Percentiles rank a stretch among this genome's conserved stretches.
These are phyloP conservation scores for Aspergillus spinulosporus DNA, from an alignment of 2,329 filamentous ascomycete species.

Conservation along the genomic window DNA sequence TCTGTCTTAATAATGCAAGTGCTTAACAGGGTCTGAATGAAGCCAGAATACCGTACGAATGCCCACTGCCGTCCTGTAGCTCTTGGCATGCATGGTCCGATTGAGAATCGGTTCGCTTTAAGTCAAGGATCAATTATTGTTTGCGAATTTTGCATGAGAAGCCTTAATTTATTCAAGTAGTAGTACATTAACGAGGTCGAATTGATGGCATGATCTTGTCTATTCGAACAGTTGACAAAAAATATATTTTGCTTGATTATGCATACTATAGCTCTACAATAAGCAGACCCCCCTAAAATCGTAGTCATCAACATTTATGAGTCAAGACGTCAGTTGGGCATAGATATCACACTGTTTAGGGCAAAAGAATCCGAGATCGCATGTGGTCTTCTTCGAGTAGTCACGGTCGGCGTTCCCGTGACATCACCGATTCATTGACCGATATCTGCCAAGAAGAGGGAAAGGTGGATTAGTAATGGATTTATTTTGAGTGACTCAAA, in stretches of 20 bases:
- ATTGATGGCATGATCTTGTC: no score
- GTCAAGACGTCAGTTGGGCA: no score
- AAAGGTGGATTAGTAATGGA: conserved; percentile 6
- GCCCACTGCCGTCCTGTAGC: not conserved
- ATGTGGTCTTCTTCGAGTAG: not conserved
- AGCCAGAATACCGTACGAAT: not conserved
- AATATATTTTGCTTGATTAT: no score
- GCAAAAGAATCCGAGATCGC: not conserved
- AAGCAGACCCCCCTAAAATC: no score
- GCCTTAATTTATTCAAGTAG: no score
- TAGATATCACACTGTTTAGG: not conserved
- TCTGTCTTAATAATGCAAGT: not conserved
- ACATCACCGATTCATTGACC: not conserved
- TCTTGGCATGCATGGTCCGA: not conserved
- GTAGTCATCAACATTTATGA: no score
- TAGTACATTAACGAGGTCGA: no score
- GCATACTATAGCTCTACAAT: no score
- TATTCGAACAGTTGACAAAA: no score
- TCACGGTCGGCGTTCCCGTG: not conserved
- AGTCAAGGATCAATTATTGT: not conserved
- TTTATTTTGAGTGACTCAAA: conserved; percentile 1
- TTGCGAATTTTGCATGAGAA: no score
- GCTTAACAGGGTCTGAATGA: not conserved
- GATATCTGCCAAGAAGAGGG: not conserved
- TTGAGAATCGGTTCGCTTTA: not conserved